Evolutionary conservation across 2,329 filamentous ascomycete genomes (phyloP).

Genomic region (Nemania diffusa): DNA sequence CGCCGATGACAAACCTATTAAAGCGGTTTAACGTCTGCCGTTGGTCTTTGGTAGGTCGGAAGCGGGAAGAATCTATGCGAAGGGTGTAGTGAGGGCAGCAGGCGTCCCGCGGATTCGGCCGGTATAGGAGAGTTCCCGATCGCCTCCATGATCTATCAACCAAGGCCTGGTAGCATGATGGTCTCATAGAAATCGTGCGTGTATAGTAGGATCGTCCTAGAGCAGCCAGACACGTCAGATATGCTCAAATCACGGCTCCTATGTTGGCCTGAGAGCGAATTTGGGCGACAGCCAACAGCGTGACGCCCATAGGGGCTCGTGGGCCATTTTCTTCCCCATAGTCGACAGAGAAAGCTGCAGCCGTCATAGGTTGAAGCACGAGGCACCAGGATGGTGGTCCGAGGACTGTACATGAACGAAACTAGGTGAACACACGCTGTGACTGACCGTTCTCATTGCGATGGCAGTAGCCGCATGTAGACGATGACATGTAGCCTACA

Average conservation of each 20-base stretch:
- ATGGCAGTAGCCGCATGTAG: constrained; percentile 39
- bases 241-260: constrained; percentile 41
- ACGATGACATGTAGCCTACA: constrained; percentile 36
- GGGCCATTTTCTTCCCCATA: constrained; percentile 13
- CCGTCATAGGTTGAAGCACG: constrained; percentile 29
- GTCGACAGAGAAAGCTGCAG: constrained; percentile 15
- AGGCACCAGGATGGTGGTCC: constrained; percentile 27
- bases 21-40: constrained; percentile 81
- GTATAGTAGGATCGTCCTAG: constrained; percentile 80
- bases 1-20: constrained; percentile 76
- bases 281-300: constrained; percentile 30
- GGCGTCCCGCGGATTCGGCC: constrained; percentile 79
- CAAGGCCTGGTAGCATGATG: constrained; percentile 75
- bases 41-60: constrained; percentile 76
- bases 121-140: constrained; percentile 77
- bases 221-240: constrained; percentile 43
- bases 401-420: constrained; percentile 34
- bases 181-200: constrained; percentile 67
- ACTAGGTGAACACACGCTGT: constrained; percentile 53
- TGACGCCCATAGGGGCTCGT: constrained; percentile 35
- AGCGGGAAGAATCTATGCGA: constrained; percentile 72
- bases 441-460: constrained; percentile 58
- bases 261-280: constrained; percentile 35
- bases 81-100: constrained; percentile 95
- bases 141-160: constrained; percentile 82